Conservation (phyloP, 2,329 filamentous ascomycete species). For the Penicillium sp. region DNA sequence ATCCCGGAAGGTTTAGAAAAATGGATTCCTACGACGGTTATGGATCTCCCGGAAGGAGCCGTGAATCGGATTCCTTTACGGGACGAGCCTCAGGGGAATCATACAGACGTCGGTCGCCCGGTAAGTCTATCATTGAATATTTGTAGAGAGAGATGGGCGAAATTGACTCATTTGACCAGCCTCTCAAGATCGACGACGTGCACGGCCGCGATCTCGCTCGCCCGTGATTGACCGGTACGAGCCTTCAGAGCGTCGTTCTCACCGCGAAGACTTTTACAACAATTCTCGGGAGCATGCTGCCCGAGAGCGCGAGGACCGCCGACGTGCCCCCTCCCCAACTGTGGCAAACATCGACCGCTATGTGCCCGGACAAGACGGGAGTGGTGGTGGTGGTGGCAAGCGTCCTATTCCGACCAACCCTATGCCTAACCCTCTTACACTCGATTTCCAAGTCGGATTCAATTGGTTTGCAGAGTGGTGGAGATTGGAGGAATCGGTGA, state of each 20-base stretch:
- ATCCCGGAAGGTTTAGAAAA: background rate
- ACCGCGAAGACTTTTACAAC: slow-evolving; percentile 58
- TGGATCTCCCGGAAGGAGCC: slow-evolving; percentile 44
- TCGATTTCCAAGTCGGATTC: slow-evolving; percentile 66
- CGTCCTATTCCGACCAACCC: slow-evolving; percentile 56
- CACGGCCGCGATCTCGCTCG: slow-evolving; percentile 57
- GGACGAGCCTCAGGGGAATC: slow-evolving; percentile 36
- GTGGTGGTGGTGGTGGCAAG: slow-evolving; percentile 42
- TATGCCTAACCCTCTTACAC: slow-evolving; percentile 59
- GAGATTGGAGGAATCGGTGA: slow-evolving; percentile 61
- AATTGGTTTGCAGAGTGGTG: slow-evolving; percentile 69
- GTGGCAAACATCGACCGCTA: slow-evolving; percentile 63
- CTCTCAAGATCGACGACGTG: slow-evolving; percentile 45
- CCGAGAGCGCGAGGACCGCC: slow-evolving; percentile 57
- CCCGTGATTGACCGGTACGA: slow-evolving; percentile 65
- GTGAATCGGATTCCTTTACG: slow-evolving; percentile 42
- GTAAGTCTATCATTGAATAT: slow-evolving; percentile 31
- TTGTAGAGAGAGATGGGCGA: background rate
- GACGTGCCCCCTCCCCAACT: slow-evolving; percentile 57
- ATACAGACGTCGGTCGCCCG: slow-evolving; percentile 48
- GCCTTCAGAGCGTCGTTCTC: slow-evolving; percentile 51
- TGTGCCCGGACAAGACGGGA: slow-evolving; percentile 59
- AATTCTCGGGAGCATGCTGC: slow-evolving; percentile 41
- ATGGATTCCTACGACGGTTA: slow-evolving; percentile 51
- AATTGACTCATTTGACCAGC: slow-evolving; percentile 15